These are phyloP conservation scores for Fusarium coicis DNA, from an alignment of 2,329 filamentous ascomycete genomes.

Conservation along the genomic window DNA sequence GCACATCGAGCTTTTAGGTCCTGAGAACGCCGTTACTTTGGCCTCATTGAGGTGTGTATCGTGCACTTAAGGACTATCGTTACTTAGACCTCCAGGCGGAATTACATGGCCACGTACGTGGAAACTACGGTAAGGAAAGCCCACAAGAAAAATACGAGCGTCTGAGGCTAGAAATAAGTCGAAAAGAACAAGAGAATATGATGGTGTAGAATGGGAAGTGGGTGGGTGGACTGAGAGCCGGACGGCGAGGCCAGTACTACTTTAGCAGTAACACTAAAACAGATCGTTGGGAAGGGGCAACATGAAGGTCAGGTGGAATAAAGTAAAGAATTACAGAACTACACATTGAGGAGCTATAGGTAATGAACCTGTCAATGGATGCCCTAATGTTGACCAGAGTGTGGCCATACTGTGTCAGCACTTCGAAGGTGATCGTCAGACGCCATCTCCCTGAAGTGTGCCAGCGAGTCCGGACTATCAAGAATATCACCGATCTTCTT, in stretches of 20 bases:
- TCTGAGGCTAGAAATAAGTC: background rate
- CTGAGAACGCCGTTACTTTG: background rate
- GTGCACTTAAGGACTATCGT: background rate
- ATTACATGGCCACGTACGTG: background rate
- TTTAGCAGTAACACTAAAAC: background rate
- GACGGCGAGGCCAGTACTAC: background rate
- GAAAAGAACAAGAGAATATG: background rate
- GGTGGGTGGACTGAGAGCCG: background rate
- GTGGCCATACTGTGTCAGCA: background rate
- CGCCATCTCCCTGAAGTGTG: background rate
- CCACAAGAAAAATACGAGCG: rapidly evolving
- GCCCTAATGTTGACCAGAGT: no score
- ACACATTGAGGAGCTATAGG: no score
- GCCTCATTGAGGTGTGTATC: background rate
- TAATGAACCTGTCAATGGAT: no score
- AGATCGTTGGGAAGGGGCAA: no score
- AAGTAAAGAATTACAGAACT: no score
- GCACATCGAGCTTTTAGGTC: background rate
- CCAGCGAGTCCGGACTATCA: background rate
- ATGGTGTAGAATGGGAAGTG: background rate
- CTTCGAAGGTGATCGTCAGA: background rate
- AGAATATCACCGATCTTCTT: background rate
- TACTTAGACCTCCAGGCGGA: background rate
- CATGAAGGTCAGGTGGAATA: no score
- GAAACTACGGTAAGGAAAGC: background rate